Evolutionary conservation across 805 yeast genomes (phyloP), one percentile per base, ranked within the genome.

Genomic region (Wickerhamia fluorescens): DNA sequence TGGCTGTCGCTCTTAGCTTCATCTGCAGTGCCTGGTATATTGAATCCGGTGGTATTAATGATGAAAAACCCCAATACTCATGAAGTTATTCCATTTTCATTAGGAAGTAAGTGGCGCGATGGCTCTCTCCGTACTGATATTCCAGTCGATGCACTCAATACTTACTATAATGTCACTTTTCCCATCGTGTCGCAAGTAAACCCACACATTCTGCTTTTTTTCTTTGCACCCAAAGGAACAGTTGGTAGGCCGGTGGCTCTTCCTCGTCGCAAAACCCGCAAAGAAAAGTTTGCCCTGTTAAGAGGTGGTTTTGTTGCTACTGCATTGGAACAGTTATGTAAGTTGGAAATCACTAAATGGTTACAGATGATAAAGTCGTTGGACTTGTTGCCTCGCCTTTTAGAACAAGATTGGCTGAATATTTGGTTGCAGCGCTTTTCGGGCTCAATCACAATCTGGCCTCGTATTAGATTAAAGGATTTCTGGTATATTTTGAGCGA

Each of bases 341-440:
- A 79, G 45, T 61, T 82, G 34, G 94, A 82, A 42, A 75, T 81
- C 35, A 67, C 69, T n/a, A 82, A 83, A 51, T 82, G 92, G 86
- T 51, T 82, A 26, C 75, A 77, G 41, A 62, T 82, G 40, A 64
- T 79, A 23, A 73, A 76, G 28, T 68, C 73, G 10, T 61, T 82
- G 28, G 85, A 81, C 35, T 56, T 82, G 14, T 58, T 80, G 26
- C 94, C 94, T 2, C 70, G 71, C 35, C 49, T 80, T 24, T 53
- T 77, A 59, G 79, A 78, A 41, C 85, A 77, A 49, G 92, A 82
- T 52, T 83, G 89, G 89, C 78, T 84, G 39, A 75, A 72, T 44
- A 67, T 82, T 11, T 82, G 83, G 68, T 55, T 83, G 16, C 94
- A 82, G 56, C 59, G 68, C 34, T 82, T 83, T 45, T 71, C 78